phyloP scores from a whole-genome alignment of 2,329 filamentous ascomycete species.

The Coniochaeta prunicola region DNA sequence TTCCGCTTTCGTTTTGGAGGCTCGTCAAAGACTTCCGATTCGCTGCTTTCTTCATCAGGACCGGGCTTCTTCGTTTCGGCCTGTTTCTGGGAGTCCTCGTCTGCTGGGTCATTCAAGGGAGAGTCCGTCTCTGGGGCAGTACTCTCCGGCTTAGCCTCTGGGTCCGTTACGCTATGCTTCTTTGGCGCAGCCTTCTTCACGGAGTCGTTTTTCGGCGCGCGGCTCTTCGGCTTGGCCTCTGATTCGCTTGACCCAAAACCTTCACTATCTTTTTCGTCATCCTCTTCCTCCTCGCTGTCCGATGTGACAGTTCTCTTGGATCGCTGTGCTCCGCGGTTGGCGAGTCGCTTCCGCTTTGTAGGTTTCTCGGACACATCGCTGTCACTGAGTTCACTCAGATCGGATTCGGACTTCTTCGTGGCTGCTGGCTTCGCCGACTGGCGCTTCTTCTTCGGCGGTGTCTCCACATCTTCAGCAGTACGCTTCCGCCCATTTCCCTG shows the following conservation, averaged over 20 bases:
- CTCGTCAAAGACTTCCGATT: conserved; percentile 5
- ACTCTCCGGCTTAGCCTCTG: not conserved
- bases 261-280: conserved; percentile 15
- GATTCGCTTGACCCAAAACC: conserved; percentile 1
- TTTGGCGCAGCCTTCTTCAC: conserved; percentile 8
- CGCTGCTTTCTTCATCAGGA: conserved; percentile 1
- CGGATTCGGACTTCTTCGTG: conserved; percentile 14
- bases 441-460: conserved; percentile 10
- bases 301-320: conserved; percentile 18
- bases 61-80: conserved; percentile 15
- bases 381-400: conserved; percentile 13
- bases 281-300: conserved; percentile 17
- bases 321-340: not conserved
- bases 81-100: not conserved
- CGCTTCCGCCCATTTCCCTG: conserved; percentile 21
- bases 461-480: conserved; percentile 16
- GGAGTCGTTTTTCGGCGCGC: conserved; percentile 8
- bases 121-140: conserved; percentile 3
- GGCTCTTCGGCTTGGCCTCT: conserved; percentile 9
- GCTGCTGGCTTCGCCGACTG: conserved; percentile 3
- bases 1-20: conserved; percentile 52
- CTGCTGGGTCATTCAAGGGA: conserved; percentile 7
- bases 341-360: conserved; percentile 18
- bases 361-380: conserved; percentile 11
- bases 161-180: not conserved